A percentile compares a stretch with the other conserved stretches of the same genome.
These are phyloP conservation scores for Agrocybe chaxingu DNA, from an alignment of 768 basidiomycete species.

Conservation along the genomic window DNA sequence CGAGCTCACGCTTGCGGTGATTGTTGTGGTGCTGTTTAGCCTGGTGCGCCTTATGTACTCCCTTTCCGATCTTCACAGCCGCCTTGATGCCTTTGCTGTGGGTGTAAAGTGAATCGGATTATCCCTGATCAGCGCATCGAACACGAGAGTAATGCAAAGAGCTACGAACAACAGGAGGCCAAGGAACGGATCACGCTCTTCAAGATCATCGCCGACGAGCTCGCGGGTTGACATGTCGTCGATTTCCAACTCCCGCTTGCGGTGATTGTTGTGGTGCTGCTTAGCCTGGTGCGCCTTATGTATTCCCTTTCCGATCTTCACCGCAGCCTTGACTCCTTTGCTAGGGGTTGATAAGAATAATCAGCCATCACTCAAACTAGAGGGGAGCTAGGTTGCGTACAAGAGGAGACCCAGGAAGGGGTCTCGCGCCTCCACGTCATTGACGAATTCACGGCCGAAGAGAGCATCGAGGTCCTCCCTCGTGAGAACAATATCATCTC, in stretches of 20 bases:
- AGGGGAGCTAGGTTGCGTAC: neutral
- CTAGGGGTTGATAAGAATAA: neutral
- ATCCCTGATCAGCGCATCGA: neutral
- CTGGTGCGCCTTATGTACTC: conserved; percentile 6
- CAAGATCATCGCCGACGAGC: conserved; percentile 5
- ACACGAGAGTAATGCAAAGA: neutral
- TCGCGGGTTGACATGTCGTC: conserved; percentile 8
- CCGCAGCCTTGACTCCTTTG: conserved; percentile 7
- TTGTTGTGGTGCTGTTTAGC: conserved; percentile 2
- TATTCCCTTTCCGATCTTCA: conserved; percentile 2
- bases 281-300: conserved; percentile 7
- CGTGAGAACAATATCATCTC: conserved; percentile 3
- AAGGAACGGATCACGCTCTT: conserved; percentile 11
- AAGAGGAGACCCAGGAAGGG: conserved; percentile 9
- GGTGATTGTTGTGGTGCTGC: neutral
- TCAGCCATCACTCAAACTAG: neutral
- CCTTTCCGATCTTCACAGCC: conserved; percentile 6
- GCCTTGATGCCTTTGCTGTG: conserved; percentile 5
- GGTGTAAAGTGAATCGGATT: neutral
- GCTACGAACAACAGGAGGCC: conserved; percentile 3
- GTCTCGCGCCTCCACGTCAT: conserved; percentile 6
- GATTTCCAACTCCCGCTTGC: conserved; percentile 7
- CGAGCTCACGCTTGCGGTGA: conserved; percentile 7
- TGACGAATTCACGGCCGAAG: conserved; percentile 6
- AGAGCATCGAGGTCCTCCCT: conserved; percentile 4